Base-by-base conservation (phyloP, 73 alveolate genomes). In the Paramecium primaurelia region DNA sequence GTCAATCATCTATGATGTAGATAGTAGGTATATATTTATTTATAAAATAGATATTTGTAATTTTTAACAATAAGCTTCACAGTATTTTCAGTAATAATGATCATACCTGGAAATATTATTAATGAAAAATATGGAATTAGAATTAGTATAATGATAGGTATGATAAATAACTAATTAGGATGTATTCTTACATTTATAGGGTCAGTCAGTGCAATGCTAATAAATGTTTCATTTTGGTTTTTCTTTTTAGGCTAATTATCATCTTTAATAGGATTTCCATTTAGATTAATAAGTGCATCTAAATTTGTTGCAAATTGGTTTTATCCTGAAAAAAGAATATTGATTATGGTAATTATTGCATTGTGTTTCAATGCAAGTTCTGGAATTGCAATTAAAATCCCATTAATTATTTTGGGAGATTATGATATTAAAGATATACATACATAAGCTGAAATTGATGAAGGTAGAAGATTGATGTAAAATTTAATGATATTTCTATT, bases 281-380 rank as follows among this genome's bases (percentile, higher is more conserved):
- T 80, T 36, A 80, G 91, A 80, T 45, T 80, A 36, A 80, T 80
- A 8, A 32, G 64, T 42, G 73, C 91, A n/a, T 80, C 91, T 45
- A 80, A 80, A 25, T 80, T 80, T 80, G 91, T 80, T 8, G 91
- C 91, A 7, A 80, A 80, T 80, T 80, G 91, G 91, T 80, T 80
- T 18, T 80, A 14, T 58, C 91, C 91, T 10, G 91, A 80, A 36
- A 80, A 80, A 20, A 80, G 91, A 47, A 80, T 80, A 9, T 10
- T 49, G 22, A 47, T 80, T n/a, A 80, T 80, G 91, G 91, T 80
- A 44, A 47, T 80, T 9, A 80, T 80, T n/a, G 91, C 91, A 20
- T 36, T 80, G 30, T 40, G 47, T 26, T 80, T 80, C 49, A 80
- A 80, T 47, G 91, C 91, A 22, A 80, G 91, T 80, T 80, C 91